phyloP scores from a whole-genome alignment of 306 rosid species.

The Prunus armeniaca region DNA sequence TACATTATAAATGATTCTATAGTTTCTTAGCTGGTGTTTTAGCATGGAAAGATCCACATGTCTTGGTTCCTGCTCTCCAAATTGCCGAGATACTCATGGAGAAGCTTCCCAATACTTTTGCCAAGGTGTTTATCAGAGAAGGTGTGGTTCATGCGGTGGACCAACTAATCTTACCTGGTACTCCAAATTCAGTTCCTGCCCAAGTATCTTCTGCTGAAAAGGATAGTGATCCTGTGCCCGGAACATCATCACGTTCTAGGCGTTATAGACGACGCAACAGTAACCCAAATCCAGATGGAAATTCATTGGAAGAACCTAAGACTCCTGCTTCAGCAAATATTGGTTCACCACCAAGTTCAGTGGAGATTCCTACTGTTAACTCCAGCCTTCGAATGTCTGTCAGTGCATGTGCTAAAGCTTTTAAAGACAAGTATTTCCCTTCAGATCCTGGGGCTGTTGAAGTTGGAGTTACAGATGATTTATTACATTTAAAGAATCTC shows the following conservation, averaged over 20 bases:
- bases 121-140: constrained; percentile 91
- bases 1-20: constrained; percentile 24
- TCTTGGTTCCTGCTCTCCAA: constrained; percentile 88
- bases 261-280: constrained; percentile 83
- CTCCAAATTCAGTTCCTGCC: constrained; percentile 44
- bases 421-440: constrained; percentile 86
- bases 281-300: constrained; percentile 66
- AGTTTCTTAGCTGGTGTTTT: constrained; percentile 97
- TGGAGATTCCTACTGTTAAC: constrained; percentile 64
- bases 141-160: constrained; percentile 98
- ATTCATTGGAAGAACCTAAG: constrained; percentile 65
- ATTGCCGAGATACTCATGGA: constrained; percentile 97
- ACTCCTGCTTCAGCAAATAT: constrained; percentile 54
- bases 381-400: constrained; percentile 72
- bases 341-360: constrained; percentile 77
- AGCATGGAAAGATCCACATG: constrained; percentile 98
- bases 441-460: constrained; percentile 72
- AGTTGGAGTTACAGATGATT: constrained; percentile 92
- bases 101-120: constrained; percentile 83
- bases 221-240: constrained; percentile 65
- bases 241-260: constrained; percentile 76
- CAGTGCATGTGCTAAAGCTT: constrained; percentile 75
- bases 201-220: constrained; percentile 68
- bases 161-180: constrained; percentile 76
- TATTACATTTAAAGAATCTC: constrained; percentile 71